Conservation (phyloP, 192 early-diverging fungal species). For the Linderina pennispora region DNA sequence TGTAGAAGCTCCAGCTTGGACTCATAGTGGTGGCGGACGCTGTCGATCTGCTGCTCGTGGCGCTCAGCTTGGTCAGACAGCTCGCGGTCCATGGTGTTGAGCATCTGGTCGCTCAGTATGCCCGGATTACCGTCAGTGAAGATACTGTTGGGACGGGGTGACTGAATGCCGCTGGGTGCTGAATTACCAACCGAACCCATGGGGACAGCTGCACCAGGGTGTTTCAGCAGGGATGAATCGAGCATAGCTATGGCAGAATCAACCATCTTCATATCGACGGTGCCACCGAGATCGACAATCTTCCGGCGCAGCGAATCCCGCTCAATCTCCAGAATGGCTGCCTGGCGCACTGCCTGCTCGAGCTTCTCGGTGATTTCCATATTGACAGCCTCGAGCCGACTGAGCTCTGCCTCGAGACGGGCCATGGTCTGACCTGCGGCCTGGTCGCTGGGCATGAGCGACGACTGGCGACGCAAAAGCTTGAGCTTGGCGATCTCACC, state of each 20-base stretch:
- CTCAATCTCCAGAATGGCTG: slow-evolving; percentile 20
- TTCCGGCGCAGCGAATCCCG: slow-evolving; percentile 18
- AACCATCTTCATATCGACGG: slow-evolving; percentile 13
- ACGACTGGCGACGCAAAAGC: slow-evolving; percentile 29
- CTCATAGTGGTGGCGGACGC: slow-evolving; percentile 40
- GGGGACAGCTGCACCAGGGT: background rate
- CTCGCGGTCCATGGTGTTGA: slow-evolving; percentile 38
- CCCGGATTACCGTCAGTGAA: slow-evolving; percentile 19
- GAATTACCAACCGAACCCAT: no score
- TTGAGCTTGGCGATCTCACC: slow-evolving; percentile 45
- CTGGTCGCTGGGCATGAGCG: slow-evolving; percentile 1
- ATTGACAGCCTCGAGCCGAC: slow-evolving; percentile 15
- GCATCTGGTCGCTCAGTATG: slow-evolving; percentile 24
- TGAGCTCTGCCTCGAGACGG: slow-evolving; percentile 2
- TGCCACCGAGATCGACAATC: slow-evolving; percentile 20
- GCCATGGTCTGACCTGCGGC: background rate
- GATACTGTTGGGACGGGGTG: slow-evolving; percentile 5
- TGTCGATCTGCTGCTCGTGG: slow-evolving; percentile 42
- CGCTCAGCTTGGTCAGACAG: slow-evolving; percentile 41
- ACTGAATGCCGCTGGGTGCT: background rate
- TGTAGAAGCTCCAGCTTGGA: slow-evolving; percentile 39
- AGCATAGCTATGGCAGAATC: slow-evolving; percentile 6
- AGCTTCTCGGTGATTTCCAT: slow-evolving; percentile 17
- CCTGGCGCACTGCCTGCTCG: slow-evolving; percentile 14
- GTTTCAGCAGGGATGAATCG: background rate